phyloP scores from a whole-genome alignment of 139 green algal genomes.

The Diplosphaera chodatii region DNA sequence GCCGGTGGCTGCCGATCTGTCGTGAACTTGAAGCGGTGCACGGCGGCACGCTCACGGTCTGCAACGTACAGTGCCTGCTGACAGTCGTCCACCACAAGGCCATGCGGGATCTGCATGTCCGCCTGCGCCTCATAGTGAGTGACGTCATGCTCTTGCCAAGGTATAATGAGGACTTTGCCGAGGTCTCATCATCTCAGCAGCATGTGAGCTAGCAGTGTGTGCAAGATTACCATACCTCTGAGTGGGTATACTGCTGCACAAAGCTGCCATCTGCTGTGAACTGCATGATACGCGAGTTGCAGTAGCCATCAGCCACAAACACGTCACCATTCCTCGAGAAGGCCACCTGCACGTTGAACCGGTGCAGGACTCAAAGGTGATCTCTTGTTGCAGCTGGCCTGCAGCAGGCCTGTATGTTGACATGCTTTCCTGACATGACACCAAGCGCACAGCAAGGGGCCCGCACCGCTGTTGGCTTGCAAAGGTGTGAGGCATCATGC shows the following conservation, averaged over 20 bases:
- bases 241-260: constrained; percentile 16
- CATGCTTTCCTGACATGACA: too few relatives aligned
- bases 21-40: constrained; percentile 25
- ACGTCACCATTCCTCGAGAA: constrained; percentile 59
- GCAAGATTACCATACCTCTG: too few relatives aligned
- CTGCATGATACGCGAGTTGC: constrained; percentile 46
- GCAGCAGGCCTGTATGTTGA: too few relatives aligned
- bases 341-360: constrained; percentile 60
- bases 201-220: too few relatives aligned
- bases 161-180: too few relatives aligned
- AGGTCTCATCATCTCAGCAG: too few relatives aligned
- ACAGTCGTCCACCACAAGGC: constrained; percentile 74
- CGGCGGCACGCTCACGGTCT: constrained; percentile 40
- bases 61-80: constrained; percentile 47
- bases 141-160: too few relatives aligned
- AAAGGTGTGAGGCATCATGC: constrained; percentile 42
- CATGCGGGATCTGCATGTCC: constrained; percentile 43
- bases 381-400: too few relatives aligned
- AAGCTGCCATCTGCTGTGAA: constrained; percentile 35
- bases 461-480: constrained; percentile 74
- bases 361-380: too few relatives aligned
- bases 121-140: too few relatives aligned
- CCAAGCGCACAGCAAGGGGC: too few relatives aligned
- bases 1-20: not conserved
- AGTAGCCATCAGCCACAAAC: constrained; percentile 66